Base-by-base conservation (phyloP, 2,329 filamentous ascomycete species). In the Rhynchosporium graminicola region DNA sequence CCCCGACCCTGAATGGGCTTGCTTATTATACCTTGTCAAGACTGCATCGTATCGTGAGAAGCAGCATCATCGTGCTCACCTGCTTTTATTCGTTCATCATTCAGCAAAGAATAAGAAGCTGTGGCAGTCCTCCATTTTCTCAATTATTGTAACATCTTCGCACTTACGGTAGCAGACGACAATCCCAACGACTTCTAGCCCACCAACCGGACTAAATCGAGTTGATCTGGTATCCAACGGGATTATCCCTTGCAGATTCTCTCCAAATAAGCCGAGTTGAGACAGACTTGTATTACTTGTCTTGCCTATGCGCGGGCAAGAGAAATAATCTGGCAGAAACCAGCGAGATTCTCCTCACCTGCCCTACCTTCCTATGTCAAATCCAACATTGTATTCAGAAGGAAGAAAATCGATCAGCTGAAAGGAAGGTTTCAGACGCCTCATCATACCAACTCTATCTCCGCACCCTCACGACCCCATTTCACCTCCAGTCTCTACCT, bases 221-320 rank as follows among this genome's bases (percentile, higher is more conserved):
- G 10, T 3, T 8, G 15, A 43, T 42, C 51, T 6, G 26, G 4
- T 26, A 20, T 20, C 20, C 15, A 55, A 42, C 36, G 2, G 10
- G 13, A 36, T 29, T 42, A 28, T n/a, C 45, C 51, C 51, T 28
- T 20, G 36, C 36, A 40, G 38, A 20, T 36, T 10, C 33, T 36
- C 33, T 36, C 33, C 33, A 13, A 57, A 59, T 60, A 59, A 68
- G 68, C 66, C 66, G 68, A 68, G 68, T 69, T 68, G 66, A 70
- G 67, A 67, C 67, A 67, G 38, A 58, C 52, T 48, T 26, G 10
- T n/a, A 57, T 60, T 29, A 33, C 26, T 52, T 59, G 33, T 47
- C 42, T 63, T 59, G 55, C 42, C 57, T 43, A 33, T 47, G 50
- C 55, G 64, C 54, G 58, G 61, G 57, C 50, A 47, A 57, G 7